Percentiles rank a stretch among this genome's conserved stretches.
Conservation (phyloP, 176 grass and related monocot species). For the Ananas comosus region DNA sequence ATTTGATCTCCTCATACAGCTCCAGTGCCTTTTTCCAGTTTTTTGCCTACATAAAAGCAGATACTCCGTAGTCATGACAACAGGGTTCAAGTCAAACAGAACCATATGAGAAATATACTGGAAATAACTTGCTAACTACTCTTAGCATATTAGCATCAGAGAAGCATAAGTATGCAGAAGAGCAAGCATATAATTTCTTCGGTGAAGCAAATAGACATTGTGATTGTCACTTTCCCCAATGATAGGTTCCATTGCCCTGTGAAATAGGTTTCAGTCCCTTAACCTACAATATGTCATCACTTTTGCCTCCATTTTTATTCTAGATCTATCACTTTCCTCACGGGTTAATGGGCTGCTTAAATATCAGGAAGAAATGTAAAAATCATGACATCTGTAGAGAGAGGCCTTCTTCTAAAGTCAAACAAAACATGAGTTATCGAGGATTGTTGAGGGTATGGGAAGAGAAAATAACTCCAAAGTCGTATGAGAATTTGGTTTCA, state of each 20-base stretch:
- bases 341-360: no score
- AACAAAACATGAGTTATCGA: background rate
- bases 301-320: no score
- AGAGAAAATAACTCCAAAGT: background rate
- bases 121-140: background rate
- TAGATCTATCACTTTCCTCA: no score
- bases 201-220: no score
- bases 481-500: background rate
- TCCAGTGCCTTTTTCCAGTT: conserved; percentile 80
- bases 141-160: background rate
- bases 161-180: background rate
- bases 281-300: no score
- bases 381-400: no score
- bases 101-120: background rate
- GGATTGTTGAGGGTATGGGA: background rate
- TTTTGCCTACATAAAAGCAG: conserved; percentile 47
- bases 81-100: background rate
- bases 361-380: no score
- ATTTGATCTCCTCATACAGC: conserved; percentile 79
- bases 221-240: no score
- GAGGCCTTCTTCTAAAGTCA: background rate
- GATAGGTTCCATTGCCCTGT: no score
- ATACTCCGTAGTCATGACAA: background rate
- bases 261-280: no score
- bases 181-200: background rate